A percentile compares a stretch with the other conserved stretches of the same genome.
phyloP scores from a whole-genome alignment of 345 rosid species.

The Salix viminalis region DNA sequence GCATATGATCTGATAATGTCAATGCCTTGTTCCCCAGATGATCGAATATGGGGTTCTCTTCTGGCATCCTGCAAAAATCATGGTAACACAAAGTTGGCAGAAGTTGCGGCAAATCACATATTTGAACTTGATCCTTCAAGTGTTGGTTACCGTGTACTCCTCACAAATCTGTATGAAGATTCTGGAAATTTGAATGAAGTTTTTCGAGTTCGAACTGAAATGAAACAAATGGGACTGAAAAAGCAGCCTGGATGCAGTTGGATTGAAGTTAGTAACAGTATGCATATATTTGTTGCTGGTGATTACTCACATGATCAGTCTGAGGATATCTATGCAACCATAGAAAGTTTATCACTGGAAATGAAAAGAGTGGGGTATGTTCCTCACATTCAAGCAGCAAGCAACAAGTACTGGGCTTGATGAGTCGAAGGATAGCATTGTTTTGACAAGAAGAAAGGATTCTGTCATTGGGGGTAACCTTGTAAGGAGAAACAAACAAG shows the following conservation, averaged over 20 bases:
- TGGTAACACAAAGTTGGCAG: conserved; percentile 32
- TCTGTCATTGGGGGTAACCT: background rate
- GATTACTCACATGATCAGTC: conserved; percentile 31
- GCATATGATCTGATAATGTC: conserved; percentile 39
- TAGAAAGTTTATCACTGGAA: conserved; percentile 30
- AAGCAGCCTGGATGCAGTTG: conserved; percentile 53
- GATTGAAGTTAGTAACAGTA: conserved; percentile 36
- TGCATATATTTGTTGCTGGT: conserved; percentile 30
- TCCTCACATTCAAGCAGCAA: conserved; percentile 11
- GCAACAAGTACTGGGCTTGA: background rate
- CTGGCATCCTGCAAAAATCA: conserved; percentile 48
- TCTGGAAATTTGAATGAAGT: conserved; percentile 23
- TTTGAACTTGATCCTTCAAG: conserved; percentile 29
- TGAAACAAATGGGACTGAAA: conserved; percentile 33
- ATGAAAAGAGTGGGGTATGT: conserved; percentile 25
- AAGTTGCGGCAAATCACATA: conserved; percentile 34
- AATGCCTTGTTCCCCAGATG: conserved; percentile 43
- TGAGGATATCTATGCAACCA: conserved; percentile 23
- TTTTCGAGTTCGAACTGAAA: conserved; percentile 28
- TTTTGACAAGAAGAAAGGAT: background rate
- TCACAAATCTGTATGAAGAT: conserved; percentile 42
- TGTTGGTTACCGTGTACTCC: conserved; percentile 37
- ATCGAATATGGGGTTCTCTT: conserved; percentile 45
- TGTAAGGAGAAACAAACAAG: background rate
- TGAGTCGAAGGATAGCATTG: background rate